Percentiles rank a stretch among this genome's conserved stretches.
phyloP scores from a whole-genome alignment of 345 rosid species.

The Triadica sebifera region DNA sequence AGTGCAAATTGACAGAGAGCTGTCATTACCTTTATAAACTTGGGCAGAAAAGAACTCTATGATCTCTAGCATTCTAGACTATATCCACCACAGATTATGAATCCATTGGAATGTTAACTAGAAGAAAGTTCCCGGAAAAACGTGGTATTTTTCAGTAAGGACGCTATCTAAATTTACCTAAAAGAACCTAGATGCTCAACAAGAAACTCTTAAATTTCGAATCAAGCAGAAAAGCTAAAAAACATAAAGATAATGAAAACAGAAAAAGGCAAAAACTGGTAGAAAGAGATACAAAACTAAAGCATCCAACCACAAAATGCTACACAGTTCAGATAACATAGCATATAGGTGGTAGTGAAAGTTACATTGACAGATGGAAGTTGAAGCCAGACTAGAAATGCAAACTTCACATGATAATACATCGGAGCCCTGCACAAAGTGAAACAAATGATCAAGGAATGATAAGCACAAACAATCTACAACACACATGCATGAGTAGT shows the following conservation, averaged over 20 bases:
- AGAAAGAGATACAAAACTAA: not conserved
- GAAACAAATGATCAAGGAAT: not conserved
- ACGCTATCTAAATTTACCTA: not conserved
- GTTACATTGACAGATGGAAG: constrained; percentile 43
- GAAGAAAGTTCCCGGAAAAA: not conserved
- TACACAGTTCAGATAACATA: not conserved
- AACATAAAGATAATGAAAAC: not conserved
- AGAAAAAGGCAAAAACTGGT: not conserved
- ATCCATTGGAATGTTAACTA: not conserved
- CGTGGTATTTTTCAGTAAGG: not conserved
- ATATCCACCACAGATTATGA: too few species aligned
- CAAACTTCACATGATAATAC: constrained; percentile 68
- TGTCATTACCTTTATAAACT: too few species aligned
- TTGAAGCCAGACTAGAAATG: constrained; percentile 70
- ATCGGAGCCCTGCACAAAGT: constrained; percentile 49
- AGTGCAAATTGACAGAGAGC: too few species aligned
- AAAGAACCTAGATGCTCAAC: not conserved
- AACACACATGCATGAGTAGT: too few species aligned
- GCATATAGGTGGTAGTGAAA: not conserved
- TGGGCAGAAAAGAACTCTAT: too few species aligned
- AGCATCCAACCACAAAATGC: not conserved
- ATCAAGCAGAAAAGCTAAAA: too few species aligned
- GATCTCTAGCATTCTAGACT: too few species aligned
- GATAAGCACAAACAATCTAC: not conserved
- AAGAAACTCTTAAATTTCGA: not conserved